Conservation (phyloP, 2,329 filamentous ascomycete species). For the Fusarium concolor region DNA sequence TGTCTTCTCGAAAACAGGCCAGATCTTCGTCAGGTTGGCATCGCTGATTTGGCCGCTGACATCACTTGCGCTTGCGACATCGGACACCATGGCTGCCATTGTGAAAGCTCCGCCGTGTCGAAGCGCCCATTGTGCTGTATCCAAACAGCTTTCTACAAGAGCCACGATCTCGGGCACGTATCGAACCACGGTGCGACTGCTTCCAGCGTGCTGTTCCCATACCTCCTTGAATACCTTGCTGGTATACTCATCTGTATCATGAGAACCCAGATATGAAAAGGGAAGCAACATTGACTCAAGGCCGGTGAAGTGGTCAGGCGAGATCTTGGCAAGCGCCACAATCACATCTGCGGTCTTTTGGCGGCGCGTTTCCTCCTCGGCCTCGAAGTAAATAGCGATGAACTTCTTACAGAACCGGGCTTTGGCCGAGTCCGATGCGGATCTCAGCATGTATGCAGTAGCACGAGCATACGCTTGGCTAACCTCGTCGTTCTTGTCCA, state of each 20-base stretch:
- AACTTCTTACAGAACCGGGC: slow-evolving; percentile 64
- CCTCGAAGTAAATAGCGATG: slow-evolving; percentile 80
- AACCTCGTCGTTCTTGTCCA: slow-evolving; percentile 95
- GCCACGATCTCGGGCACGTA: slow-evolving; percentile 85
- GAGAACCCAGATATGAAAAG: slow-evolving; percentile 87
- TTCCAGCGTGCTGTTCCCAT: slow-evolving; percentile 92
- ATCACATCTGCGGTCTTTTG: slow-evolving; percentile 86
- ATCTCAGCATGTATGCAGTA: slow-evolving; percentile 83
- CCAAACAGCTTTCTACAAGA: slow-evolving; percentile 75
- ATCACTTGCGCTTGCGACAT: slow-evolving; percentile 70
- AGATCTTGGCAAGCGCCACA: slow-evolving; percentile 84
- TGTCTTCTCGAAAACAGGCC: slow-evolving; percentile 86
- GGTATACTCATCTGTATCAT: slow-evolving; percentile 85
- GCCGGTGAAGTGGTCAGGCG: slow-evolving; percentile 86
- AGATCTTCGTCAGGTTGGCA: slow-evolving; percentile 72
- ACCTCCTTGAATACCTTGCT: slow-evolving; percentile 83
- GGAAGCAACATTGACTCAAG: slow-evolving; percentile 82
- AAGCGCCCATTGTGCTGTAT: slow-evolving; percentile 87
- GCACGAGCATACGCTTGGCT: slow-evolving; percentile 88
- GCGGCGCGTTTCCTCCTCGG: slow-evolving; percentile 80
- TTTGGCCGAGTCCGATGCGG: slow-evolving; percentile 62
- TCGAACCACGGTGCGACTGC: slow-evolving; percentile 81
- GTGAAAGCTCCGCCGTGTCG: slow-evolving; percentile 89
- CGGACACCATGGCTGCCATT: slow-evolving; percentile 77
- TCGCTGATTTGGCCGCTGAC: slow-evolving; percentile 69